phyloP scores from a whole-genome alignment of 257 asterid genomes.

The Pogostemon cablin region DNA sequence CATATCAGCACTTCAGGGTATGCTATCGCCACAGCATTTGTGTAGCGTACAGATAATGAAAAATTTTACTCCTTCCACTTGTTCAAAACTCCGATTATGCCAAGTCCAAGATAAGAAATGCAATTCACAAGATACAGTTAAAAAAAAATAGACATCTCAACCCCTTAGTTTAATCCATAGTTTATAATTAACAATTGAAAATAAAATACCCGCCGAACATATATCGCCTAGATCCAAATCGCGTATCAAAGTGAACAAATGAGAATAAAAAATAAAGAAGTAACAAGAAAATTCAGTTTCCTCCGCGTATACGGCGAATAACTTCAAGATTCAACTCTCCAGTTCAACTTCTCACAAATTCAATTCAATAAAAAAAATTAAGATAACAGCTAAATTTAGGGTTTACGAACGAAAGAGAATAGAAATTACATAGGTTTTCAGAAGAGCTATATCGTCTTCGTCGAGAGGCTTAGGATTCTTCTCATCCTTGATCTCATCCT shows the following conservation, averaged over 20 bases:
- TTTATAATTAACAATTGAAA: background rate
- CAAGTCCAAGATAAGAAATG: too few relatives aligned
- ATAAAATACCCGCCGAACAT: background rate
- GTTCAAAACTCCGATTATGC: too few relatives aligned
- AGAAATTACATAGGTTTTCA: slow-evolving; percentile 70
- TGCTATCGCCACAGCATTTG: too few relatives aligned
- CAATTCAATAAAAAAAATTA: background rate
- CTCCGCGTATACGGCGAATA: background rate
- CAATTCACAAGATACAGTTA: too few relatives aligned
- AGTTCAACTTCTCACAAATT: background rate
- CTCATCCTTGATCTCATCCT: slow-evolving; percentile 92
- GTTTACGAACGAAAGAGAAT: slow-evolving; percentile 28
- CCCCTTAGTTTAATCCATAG: background rate
- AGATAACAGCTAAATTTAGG: slow-evolving; percentile 32
- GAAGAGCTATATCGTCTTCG: slow-evolving; percentile 93
- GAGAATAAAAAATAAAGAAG: background rate
- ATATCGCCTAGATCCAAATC: slow-evolving; percentile 29
- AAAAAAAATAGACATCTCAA: background rate
- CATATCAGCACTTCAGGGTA: background rate
- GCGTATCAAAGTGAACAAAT: slow-evolving; percentile 10
- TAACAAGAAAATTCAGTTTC: background rate
- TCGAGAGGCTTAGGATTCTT: slow-evolving; percentile 89
- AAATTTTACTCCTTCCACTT: too few relatives aligned
- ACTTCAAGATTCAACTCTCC: background rate
- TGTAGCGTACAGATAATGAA: too few relatives aligned